Evolutionary conservation across 2,329 filamentous ascomycete genomes (phyloP).

Genomic region (Aspergillus jensenii): DNA sequence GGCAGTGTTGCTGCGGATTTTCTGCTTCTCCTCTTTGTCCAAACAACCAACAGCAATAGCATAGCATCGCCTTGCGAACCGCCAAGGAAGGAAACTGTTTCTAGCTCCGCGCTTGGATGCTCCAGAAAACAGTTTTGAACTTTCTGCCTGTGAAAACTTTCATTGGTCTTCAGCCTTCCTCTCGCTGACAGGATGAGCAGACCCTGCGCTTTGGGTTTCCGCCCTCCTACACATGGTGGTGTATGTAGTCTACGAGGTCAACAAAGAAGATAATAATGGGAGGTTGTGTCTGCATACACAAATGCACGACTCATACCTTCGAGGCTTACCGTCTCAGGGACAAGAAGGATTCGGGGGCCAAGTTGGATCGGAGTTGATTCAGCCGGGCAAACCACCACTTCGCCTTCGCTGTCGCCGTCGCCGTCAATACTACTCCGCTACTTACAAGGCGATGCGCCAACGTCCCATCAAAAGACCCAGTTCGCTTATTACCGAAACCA

Average conservation of each 20-base stretch:
- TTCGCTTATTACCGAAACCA: neutral
- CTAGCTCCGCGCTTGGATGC: neutral
- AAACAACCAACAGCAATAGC: neutral
- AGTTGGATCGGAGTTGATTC: neutral
- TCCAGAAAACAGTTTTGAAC: neutral
- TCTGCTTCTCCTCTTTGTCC: constrained; percentile 1
- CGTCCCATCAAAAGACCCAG: neutral
- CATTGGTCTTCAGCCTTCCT: neutral
- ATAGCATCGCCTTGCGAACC: neutral
- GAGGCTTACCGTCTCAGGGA: too few relatives aligned
- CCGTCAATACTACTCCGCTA: neutral
- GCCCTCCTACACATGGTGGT: neutral
- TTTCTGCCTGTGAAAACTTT: neutral
- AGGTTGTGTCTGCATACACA: neutral
- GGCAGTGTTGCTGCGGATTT: constrained; percentile 8
- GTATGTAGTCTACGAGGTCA: neutral
- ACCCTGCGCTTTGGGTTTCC: neutral
- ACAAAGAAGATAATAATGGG: neutral
- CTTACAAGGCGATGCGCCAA: neutral
- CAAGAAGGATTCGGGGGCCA: constrained; percentile 7
- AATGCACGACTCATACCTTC: too few relatives aligned
- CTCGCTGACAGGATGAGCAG: neutral
- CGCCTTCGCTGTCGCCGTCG: neutral
- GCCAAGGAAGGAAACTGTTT: neutral
- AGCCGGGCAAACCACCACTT: constrained; percentile 7